Evolutionary conservation across 1,284 basidiomycete species (phyloP), one percentile per base, ranked within the genome.

Genomic region (Peniophora sp.): DNA sequence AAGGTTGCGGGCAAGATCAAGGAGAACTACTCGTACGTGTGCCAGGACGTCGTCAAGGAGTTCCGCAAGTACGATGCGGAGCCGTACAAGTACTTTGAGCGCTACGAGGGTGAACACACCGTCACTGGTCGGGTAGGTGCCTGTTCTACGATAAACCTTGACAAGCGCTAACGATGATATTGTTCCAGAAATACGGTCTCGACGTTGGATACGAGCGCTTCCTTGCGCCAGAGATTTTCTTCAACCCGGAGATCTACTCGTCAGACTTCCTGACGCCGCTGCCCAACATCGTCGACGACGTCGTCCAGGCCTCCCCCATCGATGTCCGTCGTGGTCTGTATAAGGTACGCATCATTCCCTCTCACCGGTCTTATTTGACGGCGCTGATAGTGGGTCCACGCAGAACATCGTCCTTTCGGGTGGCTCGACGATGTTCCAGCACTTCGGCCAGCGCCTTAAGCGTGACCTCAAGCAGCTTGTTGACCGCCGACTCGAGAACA

Each of bases 191-290:
- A 83, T 97, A 96, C 69, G 66, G 75, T 49, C 75, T 99, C 46
- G 96, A 99, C 63, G 84, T 99, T 53, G 97, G 97, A 19, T 99
- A 98, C 70, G 97, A 99, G 69, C 92, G 97, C 35, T 99, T 99
- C 81, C 83, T 99, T 38, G 96, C 96, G 0, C 94, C 97, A 3
- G 97, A 99, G 67, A 97, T 99, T 65, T 98, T 99, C 75, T 99
- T 99, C 81, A 99, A 99, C 71, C 97, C 97, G 11, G 97, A 99
- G 67, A 97, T 99, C 61, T 92, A 90, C 67, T 96, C 92, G 0
- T 97, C 93, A 45, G 97, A 99, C 69, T 99, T 98, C 78, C 71
- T 99, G 55, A 98, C 96, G 1, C 97, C 97, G 3, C 78, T 99
- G 2, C 95, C 97, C 0, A 86, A 97, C 57, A 92, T 99, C 41